phyloP scores from a whole-genome alignment of 1,139 yeast genomes.

The Taphrina wiesneri region DNA sequence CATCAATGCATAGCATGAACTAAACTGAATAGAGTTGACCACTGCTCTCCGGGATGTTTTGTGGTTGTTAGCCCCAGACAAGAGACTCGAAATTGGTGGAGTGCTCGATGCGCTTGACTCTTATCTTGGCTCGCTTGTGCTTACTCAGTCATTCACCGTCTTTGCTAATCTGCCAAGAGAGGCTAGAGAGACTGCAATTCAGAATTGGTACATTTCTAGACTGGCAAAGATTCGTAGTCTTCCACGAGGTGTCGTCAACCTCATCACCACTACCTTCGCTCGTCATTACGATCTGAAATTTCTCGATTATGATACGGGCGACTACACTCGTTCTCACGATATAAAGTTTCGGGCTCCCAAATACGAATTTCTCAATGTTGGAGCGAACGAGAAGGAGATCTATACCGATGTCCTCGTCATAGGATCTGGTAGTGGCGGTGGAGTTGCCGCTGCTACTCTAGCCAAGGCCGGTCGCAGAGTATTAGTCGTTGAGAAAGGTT shows the following conservation, averaged over 20 bases:
- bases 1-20: not conserved
- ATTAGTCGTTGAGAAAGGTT: constrained; percentile 59
- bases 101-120: constrained; percentile 14
- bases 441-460: constrained; percentile 58
- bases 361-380: constrained; percentile 23
- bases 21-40: constrained; percentile 7
- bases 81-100: constrained; percentile 19
- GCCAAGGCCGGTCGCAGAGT: constrained; percentile 52
- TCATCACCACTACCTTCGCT: constrained; percentile 6
- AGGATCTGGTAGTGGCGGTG: constrained; percentile 64
- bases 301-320: constrained; percentile 22
- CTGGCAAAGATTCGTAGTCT: constrained; percentile 18
- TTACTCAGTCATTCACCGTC: constrained; percentile 24
- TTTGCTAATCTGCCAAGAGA: constrained; percentile 20
- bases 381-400: constrained; percentile 31
- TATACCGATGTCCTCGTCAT: constrained; percentile 52
- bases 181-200: constrained; percentile 9
- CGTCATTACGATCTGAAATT: constrained; percentile 10
- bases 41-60: constrained; percentile 26
- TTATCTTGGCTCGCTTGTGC: constrained; percentile 21
- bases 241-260: constrained; percentile 19
- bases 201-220: constrained; percentile 16
- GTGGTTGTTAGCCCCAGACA: constrained; percentile 9
- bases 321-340: not conserved
- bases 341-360: constrained; percentile 15